These are phyloP conservation scores for Chrysanthemum makinoi DNA, from an alignment of 129 eudicot species.

Conservation along the genomic window DNA sequence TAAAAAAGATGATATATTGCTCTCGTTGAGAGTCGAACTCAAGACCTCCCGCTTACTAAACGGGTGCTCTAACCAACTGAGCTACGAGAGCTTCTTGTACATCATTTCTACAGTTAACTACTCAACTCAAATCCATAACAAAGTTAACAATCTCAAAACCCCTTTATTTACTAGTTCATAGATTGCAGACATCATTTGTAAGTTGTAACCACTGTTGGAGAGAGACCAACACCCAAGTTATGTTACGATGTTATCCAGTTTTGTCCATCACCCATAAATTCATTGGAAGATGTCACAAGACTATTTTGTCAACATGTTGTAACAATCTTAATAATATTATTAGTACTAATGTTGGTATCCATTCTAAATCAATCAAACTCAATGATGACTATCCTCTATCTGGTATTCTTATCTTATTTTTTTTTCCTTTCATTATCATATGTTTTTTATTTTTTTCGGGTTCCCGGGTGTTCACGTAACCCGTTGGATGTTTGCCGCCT, in stretches of 20 bases:
- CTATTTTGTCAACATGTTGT: conserved; percentile 4
- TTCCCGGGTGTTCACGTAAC: no score
- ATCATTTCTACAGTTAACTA: no score
- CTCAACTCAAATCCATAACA: no score
- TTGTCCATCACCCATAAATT: conserved; percentile 4
- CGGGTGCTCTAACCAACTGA: conserved; percentile 64
- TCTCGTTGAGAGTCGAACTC: conserved; percentile 91
- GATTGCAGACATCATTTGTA: no score
- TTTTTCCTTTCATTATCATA: no score
- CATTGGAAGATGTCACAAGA: background rate
- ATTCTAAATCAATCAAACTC: conserved; percentile 9
- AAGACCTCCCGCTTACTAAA: conserved; percentile 96
- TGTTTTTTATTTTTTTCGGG: no score
- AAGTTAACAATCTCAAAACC: no score
- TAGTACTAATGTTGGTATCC: background rate
- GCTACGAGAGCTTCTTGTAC: conserved; percentile 36
- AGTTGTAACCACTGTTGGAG: background rate
- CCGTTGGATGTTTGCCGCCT: no score
- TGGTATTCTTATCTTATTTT: background rate
- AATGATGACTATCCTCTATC: conserved; percentile 22
- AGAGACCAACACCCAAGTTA: background rate
- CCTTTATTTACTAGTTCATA: no score
- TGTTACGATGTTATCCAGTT: conserved; percentile 25
- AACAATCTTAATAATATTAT: background rate
- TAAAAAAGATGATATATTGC: background rate